Percentiles rank a stretch among this genome's conserved stretches.
Conservation (phyloP, 2,329 filamentous ascomycete genomes). For the Myriosclerotinia curreyana region DNA sequence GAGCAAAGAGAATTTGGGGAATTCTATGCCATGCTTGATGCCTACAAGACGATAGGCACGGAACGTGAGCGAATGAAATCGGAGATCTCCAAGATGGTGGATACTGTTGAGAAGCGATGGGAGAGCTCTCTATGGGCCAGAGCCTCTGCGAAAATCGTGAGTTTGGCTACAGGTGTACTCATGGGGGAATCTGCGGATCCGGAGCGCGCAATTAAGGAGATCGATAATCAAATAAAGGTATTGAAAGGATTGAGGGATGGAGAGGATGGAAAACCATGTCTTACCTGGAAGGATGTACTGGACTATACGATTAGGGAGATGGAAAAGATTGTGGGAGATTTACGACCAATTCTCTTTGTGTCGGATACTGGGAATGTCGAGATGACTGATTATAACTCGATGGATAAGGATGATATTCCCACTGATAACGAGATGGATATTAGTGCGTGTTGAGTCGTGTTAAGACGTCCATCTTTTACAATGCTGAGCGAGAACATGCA, state of each 20-base stretch:
- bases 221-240: not conserved
- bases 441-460: too few species aligned
- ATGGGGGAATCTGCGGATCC: not conserved
- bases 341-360: not conserved
- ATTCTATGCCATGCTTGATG: not conserved
- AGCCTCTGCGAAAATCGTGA: not conserved
- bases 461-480: too few species aligned
- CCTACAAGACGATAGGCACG: not conserved
- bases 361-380: too few species aligned
- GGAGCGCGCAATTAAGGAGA: not conserved
- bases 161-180: not conserved
- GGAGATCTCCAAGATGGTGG: not conserved
- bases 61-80: not conserved
- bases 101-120: not conserved
- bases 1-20: constrained; percentile 2
- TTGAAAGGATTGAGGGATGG: not conserved
- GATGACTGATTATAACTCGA: not conserved
- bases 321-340: not conserved
- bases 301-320: not conserved
- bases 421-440: not conserved
- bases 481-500: too few species aligned
- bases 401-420: not conserved
- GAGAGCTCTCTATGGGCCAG: constrained; percentile 2
- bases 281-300: not conserved
- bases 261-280: not conserved